These are phyloP conservation scores for Pichia kudriavzevii DNA, from an alignment of 1,139 yeast genomes.

Conservation along the genomic window DNA sequence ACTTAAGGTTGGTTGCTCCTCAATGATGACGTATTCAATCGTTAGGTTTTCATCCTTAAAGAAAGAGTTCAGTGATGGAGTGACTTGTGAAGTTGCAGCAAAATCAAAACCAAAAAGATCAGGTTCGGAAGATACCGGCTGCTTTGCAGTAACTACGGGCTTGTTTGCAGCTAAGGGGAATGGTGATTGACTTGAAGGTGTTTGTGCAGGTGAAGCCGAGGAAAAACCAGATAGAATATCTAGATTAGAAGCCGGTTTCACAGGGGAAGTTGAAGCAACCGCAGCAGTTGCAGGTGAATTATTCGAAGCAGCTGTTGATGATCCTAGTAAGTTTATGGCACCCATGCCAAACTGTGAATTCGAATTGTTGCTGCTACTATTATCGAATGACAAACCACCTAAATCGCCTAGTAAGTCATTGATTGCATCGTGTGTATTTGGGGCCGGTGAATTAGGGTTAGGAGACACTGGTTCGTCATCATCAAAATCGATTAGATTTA, in stretches of 20 bases:
- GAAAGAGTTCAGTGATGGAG: conserved; percentile 25
- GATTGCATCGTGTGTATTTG: conserved; percentile 39
- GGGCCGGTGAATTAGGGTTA: conserved; percentile 12
- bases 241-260: conserved; percentile 11
- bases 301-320: too few relatives aligned
- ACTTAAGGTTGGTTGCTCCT: conserved; percentile 31
- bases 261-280: conserved; percentile 12
- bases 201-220: conserved; percentile 1
- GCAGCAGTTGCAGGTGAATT: too few relatives aligned
- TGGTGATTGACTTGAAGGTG: not conserved
- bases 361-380: conserved; percentile 13
- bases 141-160: not conserved
- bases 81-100: conserved; percentile 26
- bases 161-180: conserved; percentile 1
- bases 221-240: conserved; percentile 16
- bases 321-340: conserved; percentile 31
- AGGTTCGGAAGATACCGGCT: conserved; percentile 22
- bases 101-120: conserved; percentile 50
- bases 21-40: conserved; percentile 42
- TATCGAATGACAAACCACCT: conserved; percentile 48
- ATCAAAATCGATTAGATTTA: conserved; percentile 66
- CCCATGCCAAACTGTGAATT: conserved; percentile 27
- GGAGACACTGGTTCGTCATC: conserved; percentile 38
- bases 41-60: conserved; percentile 44
- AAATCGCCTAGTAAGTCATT: conserved; percentile 69